Percentiles rank a stretch among this genome's conserved stretches.
Evolutionary conservation across 2,329 filamentous ascomycete species (phyloP).

Genomic region (Claviceps humidiphila): DNA sequence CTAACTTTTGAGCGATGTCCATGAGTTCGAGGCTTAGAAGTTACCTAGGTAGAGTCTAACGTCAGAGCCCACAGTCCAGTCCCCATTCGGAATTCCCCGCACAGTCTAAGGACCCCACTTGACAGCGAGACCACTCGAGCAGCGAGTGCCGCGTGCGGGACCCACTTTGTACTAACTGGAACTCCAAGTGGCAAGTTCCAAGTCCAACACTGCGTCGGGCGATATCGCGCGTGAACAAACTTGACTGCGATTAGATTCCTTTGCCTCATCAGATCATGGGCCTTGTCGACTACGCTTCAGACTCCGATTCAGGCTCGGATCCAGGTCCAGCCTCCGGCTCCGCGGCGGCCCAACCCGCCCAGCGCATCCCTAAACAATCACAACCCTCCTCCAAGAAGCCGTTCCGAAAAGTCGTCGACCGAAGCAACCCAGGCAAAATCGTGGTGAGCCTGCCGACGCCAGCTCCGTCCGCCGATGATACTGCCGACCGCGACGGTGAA

Average conservation of each 20-base stretch:
- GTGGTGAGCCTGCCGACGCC: constrained; percentile 59
- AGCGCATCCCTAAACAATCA: constrained; percentile 18
- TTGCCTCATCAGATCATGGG: constrained; percentile 39
- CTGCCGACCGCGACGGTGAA: constrained; percentile 12
- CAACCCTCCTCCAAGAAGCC: constrained; percentile 35
- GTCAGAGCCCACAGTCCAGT: too few relatives aligned
- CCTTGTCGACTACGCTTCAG: constrained; percentile 57
- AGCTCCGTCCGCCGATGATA: constrained; percentile 22
- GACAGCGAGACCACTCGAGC: too few relatives aligned
- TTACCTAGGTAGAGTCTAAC: too few relatives aligned
- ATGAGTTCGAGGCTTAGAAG: too few relatives aligned
- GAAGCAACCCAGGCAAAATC: constrained; percentile 72
- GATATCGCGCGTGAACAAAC: neutral
- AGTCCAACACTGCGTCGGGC: neutral
- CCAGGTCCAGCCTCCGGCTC: constrained; percentile 61
- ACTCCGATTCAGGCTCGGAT: constrained; percentile 61
- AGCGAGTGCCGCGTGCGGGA: too few relatives aligned
- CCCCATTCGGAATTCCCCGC: too few relatives aligned
- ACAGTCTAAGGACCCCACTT: too few relatives aligned
- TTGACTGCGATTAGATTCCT: neutral
- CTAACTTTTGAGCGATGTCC: too few relatives aligned
- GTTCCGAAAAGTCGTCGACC: constrained; percentile 71
- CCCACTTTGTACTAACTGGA: too few relatives aligned
- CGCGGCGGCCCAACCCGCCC: constrained; percentile 28
- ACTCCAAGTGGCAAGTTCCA: neutral